Evolutionary conservation across 2,329 filamentous ascomycete genomes (phyloP), one percentile per base, ranked within the genome.

Genomic region (Microascus cirrosus): DNA sequence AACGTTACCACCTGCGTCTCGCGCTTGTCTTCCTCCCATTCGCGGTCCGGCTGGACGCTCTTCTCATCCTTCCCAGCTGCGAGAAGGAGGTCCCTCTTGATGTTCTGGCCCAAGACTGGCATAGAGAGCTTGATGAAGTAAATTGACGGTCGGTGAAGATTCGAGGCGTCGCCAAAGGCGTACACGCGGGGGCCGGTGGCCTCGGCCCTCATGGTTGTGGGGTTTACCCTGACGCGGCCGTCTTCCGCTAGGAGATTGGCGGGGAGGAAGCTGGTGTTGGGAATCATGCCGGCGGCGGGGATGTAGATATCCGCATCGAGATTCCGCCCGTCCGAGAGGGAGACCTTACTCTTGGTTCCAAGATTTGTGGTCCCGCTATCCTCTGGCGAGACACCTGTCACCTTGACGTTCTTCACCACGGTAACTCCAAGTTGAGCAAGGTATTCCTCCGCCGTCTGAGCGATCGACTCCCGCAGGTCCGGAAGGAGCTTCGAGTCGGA

Each of bases 1-100:
- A 80, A 73, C 0, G 74, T 74, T 22, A 79, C 76, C 57, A 79
- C 54, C 58, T 79, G 76, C 28, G 68, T 76, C 66, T 75, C 73
- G 1, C 70, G 65, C 2, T 58, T 70, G 60, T 79, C 75, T 55
- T 77, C 74, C 53, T 65, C 66, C 58, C 73, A 79, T 18, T 63
- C 24, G 2, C 69, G 63, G 56, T 77, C 68, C 54, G 64, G 60
- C 0, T 60, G 64, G 4, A 59, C 60, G 0, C 59, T 55, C 1
- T 13, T 60, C 22, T 62, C 62, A 0, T 62, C 57, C 25, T 61
- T 58, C 2, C 66, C 70, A 2, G 67, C 66, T 3, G 65, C 71
- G 1, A 72, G 60, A 1, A 78, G 64, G n/a, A 80, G 59, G 64
- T 81, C 79, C 0, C 71, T 71, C 64, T 75, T 75, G 61, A 81